Evolutionary conservation across 768 basidiomycete genomes (phyloP).

Genomic region (Hygrocybe punicea): DNA sequence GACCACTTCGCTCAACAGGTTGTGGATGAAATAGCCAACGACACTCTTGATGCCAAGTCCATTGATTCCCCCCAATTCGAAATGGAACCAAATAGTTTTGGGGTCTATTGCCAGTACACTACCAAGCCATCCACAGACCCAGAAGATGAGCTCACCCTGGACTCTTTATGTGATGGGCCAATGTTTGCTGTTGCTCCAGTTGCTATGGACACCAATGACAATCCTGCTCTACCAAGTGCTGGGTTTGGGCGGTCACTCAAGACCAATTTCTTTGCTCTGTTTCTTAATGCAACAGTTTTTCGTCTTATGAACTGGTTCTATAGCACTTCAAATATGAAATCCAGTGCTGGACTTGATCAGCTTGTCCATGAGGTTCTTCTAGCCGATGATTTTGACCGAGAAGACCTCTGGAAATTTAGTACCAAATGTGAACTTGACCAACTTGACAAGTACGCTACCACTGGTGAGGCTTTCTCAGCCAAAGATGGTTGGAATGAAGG

Average conservation of each 20-base stretch:
- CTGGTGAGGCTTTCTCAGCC: conserved; percentile 11
- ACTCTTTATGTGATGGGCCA: conserved; percentile 15
- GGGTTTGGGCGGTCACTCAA: not conserved
- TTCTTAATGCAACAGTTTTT: conserved; percentile 23
- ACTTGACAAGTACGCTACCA: conserved; percentile 1
- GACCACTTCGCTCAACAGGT: not conserved
- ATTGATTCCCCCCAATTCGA: conserved; percentile 4
- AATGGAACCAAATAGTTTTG: conserved; percentile 19
- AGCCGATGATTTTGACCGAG: conserved; percentile 19
- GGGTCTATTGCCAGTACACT: conserved; percentile 21
- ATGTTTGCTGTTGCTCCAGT: not conserved
- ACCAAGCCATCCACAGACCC: conserved; percentile 16
- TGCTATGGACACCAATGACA: not conserved
- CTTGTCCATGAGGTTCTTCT: conserved; percentile 28
- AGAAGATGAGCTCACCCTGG: conserved; percentile 13
- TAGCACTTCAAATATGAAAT: conserved; percentile 26
- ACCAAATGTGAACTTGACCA: conserved; percentile 16
- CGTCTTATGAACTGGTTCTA: conserved; percentile 35
- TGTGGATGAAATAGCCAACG: not conserved
- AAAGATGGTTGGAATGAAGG: conserved; percentile 20
- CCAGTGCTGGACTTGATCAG: conserved; percentile 22
- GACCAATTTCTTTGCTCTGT: conserved; percentile 17
- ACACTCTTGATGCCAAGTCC: not conserved
- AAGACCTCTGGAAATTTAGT: conserved; percentile 19
- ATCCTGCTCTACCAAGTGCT: not conserved